Base-by-base conservation (phyloP, 225 moss, liverwort and hornwort species). In the Lunularia cruciata region DNA sequence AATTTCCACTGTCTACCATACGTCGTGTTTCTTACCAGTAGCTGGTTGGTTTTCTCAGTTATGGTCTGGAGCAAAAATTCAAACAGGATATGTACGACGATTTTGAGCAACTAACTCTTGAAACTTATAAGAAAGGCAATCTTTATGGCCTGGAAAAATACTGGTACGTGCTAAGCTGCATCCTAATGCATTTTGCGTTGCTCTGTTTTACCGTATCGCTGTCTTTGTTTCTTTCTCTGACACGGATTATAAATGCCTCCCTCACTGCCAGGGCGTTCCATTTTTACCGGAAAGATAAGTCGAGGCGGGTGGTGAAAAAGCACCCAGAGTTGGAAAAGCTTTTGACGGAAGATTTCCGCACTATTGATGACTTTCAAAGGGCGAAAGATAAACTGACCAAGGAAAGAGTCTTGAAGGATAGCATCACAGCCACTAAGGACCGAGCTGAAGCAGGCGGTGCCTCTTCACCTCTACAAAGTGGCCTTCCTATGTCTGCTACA, bases 141-240 rank as follows among this genome's bases (percentile, higher is more conserved):
- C 78, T 98, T 18, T 98, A 98, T 42, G 96, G 96, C 55, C 96
- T 98, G 65, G 92, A 98, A 75, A 98, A 98, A 85, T 98, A 92
- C 66, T 98, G 96, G 96, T 98, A 92, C 12, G 75, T 64, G 19
- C 13, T 16, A 27, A 15, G 31, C 4, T 63, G 47, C 20, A 5
- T 60, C 19, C 5, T 20, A 13, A 40, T 57, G 16, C 19, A 31
- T 1, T 57, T 60, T 60, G 60, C 33, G 3, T 18, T 9, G 7
- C 0, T 2, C n/a, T 35, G 2, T 35, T 60, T 18, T 38, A 10
- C 13, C 40, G 40, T 40, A n/a, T n/a, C n/a, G n/a, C n/a, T n/a
- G n/a, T n/a, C n/a, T n/a, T n/a, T n/a, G n/a, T n/a, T n/a, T n/a
- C n/a, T n/a, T n/a, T 43, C 43, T 43, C 2, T 43, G 5, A 11